Base-by-base conservation (phyloP, 208 protist species). In the Cochliopodium minus region DNA sequence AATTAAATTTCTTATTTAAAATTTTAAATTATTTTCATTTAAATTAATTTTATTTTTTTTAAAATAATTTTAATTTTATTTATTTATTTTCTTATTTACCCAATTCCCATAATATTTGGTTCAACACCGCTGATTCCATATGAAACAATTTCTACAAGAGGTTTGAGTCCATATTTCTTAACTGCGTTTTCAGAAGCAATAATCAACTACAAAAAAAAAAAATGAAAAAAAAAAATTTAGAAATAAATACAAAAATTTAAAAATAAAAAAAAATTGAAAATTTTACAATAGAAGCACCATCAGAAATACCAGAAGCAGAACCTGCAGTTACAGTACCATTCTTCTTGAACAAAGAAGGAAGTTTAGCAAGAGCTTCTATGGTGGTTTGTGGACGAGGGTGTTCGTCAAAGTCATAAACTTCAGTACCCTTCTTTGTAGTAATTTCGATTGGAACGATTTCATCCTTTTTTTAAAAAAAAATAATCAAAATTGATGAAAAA, bases 71-170 rank as follows among this genome's bases (percentile, higher is more conserved):
- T n/a, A n/a, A n/a, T n/a, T n/a, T n/a, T n/a, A n/a, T n/a, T n/a
- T n/a, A n/a, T n/a, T n/a, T n/a, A n/a, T n/a, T n/a, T n/a, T n/a
- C n/a, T n/a, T n/a, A n/a, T n/a, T n/a, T n/a, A n/a, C n/a, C 62
- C 62, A 34, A 59, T 43, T 9, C 61, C 65, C 73, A 78, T 77
- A 32, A 74, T 48, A 5, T 35, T 62, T 39, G 71, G 72, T 43
- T 72, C 65, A 42, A 42, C 43, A 30, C 76, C 73, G 28, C 29
- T n/a, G 15, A 58, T 20, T 11, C 20, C 6, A 3, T 30, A 64
- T 22, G 26, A 13, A 3, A 71, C 62, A 61, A 78, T 47, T 23
- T 59, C 45, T 11, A 61, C 70, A 2, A 73, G 57, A 20, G 73
- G 73, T 20, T 42, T 74, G 23, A 78, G 53, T 30, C 53, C 55